Base-by-base conservation (phyloP, 768 basidiomycete species). In the Tephrocybe sp. region DNA sequence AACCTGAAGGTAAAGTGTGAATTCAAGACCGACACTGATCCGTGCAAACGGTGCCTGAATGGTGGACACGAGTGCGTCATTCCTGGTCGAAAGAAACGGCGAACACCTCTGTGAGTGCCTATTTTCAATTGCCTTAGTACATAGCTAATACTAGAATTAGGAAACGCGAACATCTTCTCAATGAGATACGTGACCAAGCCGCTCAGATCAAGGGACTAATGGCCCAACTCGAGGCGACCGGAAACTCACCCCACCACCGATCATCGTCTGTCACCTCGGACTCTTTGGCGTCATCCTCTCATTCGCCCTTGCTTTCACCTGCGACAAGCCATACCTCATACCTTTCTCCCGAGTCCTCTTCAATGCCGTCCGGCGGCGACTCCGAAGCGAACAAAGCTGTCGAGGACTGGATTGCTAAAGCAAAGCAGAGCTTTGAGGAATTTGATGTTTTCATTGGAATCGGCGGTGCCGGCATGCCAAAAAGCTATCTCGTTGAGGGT, bases 31-130 rank as follows among this genome's bases (percentile, higher is more conserved):
- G 84, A 87, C 42, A 79, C 75, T 12, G 87, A 90, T 58, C 81
- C 82, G 2, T 92, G 89, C 66, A 88, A 81, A 61, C 83, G 89
- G 9, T 92, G 89, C 59, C 65, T 78, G 47, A 79, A 80, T 52
- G 85, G 84, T 9, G 80, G 79, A 5, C 83, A 87, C 48, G 86
- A 88, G 44, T 92, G 89, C 56, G 69, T 84, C 34, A 88, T 87
- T 42, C 89, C 89, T n/a, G 89, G 88, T n/a, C 77, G 86, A 53
- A 91, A 89, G 67, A 87, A 87, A 60, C 84, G 89, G 49, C 75
- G 84, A 38, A 78, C 84, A 4, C 89, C 89, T 44, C 89, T 87
- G 89, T 91, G 67, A 64, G 86, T 69, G 13, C 15, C 8, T 27
- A 11, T 22, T 18, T 16, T 12, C 8, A 6, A 26, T 22, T 19